Conservation (phyloP, 2,329 filamentous ascomycete genomes). For the Diaporthe longicolla region DNA sequence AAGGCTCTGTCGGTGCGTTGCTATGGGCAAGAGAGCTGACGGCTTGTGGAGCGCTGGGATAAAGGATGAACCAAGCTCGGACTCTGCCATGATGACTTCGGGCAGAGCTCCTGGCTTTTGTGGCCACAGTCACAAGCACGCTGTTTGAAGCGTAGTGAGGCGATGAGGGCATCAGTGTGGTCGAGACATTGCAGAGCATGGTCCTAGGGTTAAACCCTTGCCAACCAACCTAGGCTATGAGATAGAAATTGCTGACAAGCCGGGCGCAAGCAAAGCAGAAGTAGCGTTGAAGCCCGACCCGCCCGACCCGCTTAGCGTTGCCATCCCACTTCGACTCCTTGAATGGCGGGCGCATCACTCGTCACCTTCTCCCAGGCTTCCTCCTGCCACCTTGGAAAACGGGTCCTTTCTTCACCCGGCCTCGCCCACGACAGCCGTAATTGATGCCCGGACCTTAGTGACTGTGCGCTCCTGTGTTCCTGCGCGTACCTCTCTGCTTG, state of each 20-base stretch:
- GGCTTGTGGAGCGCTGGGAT: slow-evolving; percentile 92
- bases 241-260: neutral
- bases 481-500: slow-evolving; percentile 25
- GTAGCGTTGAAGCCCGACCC: slow-evolving; percentile 25
- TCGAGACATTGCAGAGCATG: neutral
- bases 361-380: neutral
- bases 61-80: slow-evolving; percentile 70
- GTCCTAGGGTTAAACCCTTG: neutral
- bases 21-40: slow-evolving; percentile 85
- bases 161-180: neutral
- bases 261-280: neutral
- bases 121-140: neutral
- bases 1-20: slow-evolving; percentile 82
- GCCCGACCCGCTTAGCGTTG: neutral
- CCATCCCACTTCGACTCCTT: neutral
- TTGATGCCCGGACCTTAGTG: slow-evolving; percentile 39
- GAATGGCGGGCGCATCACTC: slow-evolving; percentile 2
- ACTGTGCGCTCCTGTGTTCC: slow-evolving; percentile 15
- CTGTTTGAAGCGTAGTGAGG: neutral
- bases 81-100: slow-evolving; percentile 63
- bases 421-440: slow-evolving; percentile 24
- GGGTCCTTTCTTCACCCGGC: slow-evolving; percentile 19
- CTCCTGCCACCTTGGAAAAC: neutral
- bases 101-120: slow-evolving; percentile 10
- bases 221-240: no score